Evolutionary conservation across 345 rosid genomes (phyloP).

Genomic region (Durio zibethinus): DNA sequence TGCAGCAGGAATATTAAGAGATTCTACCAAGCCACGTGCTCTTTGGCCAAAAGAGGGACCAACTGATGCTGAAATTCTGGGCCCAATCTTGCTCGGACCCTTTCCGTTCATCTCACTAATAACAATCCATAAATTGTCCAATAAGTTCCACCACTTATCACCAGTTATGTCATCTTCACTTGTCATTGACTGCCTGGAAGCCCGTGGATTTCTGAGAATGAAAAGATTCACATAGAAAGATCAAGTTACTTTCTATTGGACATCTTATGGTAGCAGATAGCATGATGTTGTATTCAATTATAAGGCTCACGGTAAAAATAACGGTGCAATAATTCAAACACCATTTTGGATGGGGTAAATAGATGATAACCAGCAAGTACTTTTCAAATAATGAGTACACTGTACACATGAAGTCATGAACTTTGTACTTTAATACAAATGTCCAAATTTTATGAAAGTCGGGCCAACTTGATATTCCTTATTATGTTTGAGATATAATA

Average conservation of each 20-base stretch:
- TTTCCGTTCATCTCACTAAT: slow-evolving; percentile 78
- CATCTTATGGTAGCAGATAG: background rate
- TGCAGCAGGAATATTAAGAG: slow-evolving; percentile 92
- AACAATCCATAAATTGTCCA: slow-evolving; percentile 81
- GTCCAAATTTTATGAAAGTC: background rate
- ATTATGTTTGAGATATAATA: background rate
- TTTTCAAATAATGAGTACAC: background rate
- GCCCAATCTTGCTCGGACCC: slow-evolving; percentile 65
- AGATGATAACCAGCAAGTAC: background rate
- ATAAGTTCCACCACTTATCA: slow-evolving; percentile 83
- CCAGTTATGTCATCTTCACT: slow-evolving; percentile 40
- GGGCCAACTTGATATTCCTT: background rate
- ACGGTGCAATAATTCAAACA: background rate
- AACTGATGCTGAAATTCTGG: slow-evolving; percentile 46
- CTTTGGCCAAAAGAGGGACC: slow-evolving; percentile 91
- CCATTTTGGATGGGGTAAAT: background rate
- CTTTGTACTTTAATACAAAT: background rate
- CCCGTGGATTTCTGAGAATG: slow-evolving; percentile 40
- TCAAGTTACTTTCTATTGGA: background rate
- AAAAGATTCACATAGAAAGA: slow-evolving; percentile 15
- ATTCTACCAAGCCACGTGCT: slow-evolving; percentile 95
- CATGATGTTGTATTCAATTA: background rate
- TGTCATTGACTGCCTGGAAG: slow-evolving; percentile 34
- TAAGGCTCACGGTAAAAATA: background rate
- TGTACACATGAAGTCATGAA: background rate